These are phyloP conservation scores for barrel medic (Medicago truncatula) DNA, from an alignment of 306 rosid species.

Conservation along the genomic window DNA sequence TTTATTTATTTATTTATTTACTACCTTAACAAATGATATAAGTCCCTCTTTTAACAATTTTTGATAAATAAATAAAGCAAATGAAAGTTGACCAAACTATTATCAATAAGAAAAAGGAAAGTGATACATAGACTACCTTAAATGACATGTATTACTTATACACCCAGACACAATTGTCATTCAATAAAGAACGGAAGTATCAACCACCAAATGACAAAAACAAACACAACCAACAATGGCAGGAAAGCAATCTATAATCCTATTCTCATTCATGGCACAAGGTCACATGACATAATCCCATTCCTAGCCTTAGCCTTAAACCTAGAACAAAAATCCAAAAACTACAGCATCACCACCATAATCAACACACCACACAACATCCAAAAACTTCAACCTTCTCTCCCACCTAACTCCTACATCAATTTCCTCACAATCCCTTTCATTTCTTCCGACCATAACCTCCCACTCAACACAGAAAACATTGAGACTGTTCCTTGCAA, in stretches of 20 bases:
- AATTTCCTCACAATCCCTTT: conserved; percentile 58
- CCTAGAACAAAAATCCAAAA: conserved; percentile 39
- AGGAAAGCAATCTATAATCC: conserved; percentile 39
- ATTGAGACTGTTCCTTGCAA: conserved; percentile 63
- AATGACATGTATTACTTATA: too few species aligned
- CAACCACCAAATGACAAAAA: not conserved
- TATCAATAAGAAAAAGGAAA: too few species aligned
- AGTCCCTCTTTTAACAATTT: too few species aligned
- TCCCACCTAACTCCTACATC: conserved; percentile 60
- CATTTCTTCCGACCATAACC: conserved; percentile 52
- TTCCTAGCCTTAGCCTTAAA: conserved; percentile 61
- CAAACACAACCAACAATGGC: conserved; percentile 39
- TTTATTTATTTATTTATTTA: too few species aligned
- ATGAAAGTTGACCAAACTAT: too few species aligned
- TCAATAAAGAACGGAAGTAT: not conserved
- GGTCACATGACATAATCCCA: conserved; percentile 80
- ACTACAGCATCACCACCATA: conserved; percentile 41
- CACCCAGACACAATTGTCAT: not conserved
- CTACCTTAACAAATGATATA: too few species aligned
- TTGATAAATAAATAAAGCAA: too few species aligned
- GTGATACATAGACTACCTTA: too few species aligned
- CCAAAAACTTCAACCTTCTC: conserved; percentile 48
- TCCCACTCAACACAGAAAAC: conserved; percentile 69
- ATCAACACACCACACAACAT: conserved; percentile 61
- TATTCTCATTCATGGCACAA: conserved; percentile 79